Percentiles rank a stretch among this genome's conserved stretches.
phyloP scores from a whole-genome alignment of 441 rosid species.

The Omphalea diandra region DNA sequence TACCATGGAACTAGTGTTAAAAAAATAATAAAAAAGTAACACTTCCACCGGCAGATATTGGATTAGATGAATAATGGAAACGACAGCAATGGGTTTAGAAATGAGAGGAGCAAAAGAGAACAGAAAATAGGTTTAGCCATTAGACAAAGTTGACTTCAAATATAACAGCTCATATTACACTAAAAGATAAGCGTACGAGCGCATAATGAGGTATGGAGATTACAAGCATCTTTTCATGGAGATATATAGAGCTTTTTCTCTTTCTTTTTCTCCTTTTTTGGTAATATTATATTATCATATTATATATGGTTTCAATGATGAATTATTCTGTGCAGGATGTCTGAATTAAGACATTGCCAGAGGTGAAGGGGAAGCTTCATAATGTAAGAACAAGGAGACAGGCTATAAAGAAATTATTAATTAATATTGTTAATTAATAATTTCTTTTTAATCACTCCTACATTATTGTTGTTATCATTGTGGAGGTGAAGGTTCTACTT shows the following conservation, averaged over 20 bases:
- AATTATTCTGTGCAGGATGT: conserved; percentile 20
- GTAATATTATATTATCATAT: background rate
- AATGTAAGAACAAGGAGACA: conserved; percentile 22
- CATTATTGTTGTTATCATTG: conserved; percentile 10
- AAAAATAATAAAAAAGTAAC: too few relatives aligned
- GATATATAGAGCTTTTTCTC: too few relatives aligned
- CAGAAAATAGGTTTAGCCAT: background rate
- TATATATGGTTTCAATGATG: conserved; percentile 17
- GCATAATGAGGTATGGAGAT: conserved; percentile 35
- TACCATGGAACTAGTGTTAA: too few relatives aligned
- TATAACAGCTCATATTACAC: conserved; percentile 37
- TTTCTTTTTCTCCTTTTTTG: background rate
- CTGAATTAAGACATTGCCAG: conserved; percentile 28
- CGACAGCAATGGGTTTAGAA: too few relatives aligned
- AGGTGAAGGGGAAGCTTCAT: conserved; percentile 27
- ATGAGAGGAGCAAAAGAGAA: background rate
- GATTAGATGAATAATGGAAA: conserved; percentile 12
- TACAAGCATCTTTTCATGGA: conserved; percentile 29
- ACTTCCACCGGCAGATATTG: too few relatives aligned
- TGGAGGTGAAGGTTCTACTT: conserved; percentile 1
- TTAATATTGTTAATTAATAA: background rate
- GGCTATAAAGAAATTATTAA: too few relatives aligned
- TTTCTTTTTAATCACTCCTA: background rate
- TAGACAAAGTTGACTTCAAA: conserved; percentile 31
- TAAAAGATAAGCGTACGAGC: conserved; percentile 24